A percentile compares a stretch with the other conserved stretches of the same genome.
Evolutionary conservation across 129 eudicot genomes (phyloP).

Genomic region (Gnaphalium uliginosum): DNA sequence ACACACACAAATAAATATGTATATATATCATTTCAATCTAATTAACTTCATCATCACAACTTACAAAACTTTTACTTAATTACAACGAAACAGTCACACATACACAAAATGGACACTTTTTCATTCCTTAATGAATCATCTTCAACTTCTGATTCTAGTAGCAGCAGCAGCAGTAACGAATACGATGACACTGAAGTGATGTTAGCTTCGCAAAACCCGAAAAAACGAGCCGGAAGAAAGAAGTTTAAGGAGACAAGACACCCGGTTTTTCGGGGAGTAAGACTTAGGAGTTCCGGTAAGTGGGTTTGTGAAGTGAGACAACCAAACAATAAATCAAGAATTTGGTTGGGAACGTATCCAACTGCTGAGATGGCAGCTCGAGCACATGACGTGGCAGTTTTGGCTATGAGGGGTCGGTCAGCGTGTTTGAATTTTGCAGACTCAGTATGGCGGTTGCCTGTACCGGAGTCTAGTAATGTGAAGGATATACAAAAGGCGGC

Average conservation of each 20-base stretch:
- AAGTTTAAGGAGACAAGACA: constrained; percentile 75
- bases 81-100: background rate
- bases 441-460: constrained; percentile 63
- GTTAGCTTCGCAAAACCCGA: constrained; percentile 58
- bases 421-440: constrained; percentile 81
- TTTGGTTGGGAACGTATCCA: constrained; percentile 73
- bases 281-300: constrained; percentile 62
- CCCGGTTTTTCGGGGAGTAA: constrained; percentile 72
- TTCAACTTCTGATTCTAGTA: constrained; percentile 8
- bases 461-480: constrained; percentile 45
- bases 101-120: background rate
- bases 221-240: constrained; percentile 66
- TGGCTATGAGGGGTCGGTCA: constrained; percentile 60
- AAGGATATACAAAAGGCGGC: constrained; percentile 77
- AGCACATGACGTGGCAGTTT: constrained; percentile 80
- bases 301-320: constrained; percentile 83
- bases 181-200: constrained; percentile 29
- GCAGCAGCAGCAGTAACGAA: background rate
- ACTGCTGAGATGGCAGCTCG: constrained; percentile 86
- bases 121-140: background rate
- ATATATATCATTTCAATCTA: background rate
- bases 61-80: background rate
- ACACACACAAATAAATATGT: constrained; percentile 4
- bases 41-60: constrained; percentile 22
- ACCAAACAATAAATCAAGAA: constrained; percentile 58